A percentile compares a stretch with the other conserved stretches of the same genome.
These are phyloP conservation scores for Trichoderma orchidacearum DNA, from an alignment of 495 filamentous ascomycete genomes.

Conservation along the genomic window DNA sequence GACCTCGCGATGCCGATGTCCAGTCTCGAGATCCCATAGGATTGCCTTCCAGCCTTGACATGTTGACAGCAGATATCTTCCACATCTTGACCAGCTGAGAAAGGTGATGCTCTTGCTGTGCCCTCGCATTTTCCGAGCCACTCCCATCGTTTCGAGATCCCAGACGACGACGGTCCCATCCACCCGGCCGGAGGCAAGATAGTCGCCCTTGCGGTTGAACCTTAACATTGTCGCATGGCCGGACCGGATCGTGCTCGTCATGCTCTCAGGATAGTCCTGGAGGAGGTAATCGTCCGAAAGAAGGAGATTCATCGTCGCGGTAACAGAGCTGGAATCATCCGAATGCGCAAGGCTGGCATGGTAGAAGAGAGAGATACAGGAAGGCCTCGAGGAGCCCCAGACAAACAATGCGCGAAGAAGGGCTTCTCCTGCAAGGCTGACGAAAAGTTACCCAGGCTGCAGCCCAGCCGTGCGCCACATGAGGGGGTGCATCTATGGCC, in stretches of 20 bases:
- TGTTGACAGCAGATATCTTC: conserved; percentile 85
- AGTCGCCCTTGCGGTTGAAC: conserved; percentile 89
- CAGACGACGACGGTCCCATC: conserved; percentile 93
- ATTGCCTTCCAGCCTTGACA: conserved; percentile 92
- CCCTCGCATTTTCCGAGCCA: conserved; percentile 82
- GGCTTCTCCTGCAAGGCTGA: neutral
- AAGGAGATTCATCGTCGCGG: conserved; percentile 29
- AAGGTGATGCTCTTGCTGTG: conserved; percentile 86
- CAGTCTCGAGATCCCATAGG: conserved; percentile 80
- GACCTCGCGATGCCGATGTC: conserved; percentile 42
- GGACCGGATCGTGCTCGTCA: conserved; percentile 72
- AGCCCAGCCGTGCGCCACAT: neutral
- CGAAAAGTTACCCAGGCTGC: neutral
- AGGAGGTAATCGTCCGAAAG: conserved; percentile 52
- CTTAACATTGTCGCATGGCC: conserved; percentile 54
- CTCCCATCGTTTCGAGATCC: conserved; percentile 91
- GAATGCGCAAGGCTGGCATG: neutral
- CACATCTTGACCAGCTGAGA: conserved; percentile 84
- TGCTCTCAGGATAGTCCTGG: conserved; percentile 86
- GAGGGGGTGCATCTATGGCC: neutral
- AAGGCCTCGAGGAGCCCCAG: neutral
- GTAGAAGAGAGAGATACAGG: neutral
- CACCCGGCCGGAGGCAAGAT: conserved; percentile 82
- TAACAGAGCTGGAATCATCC: neutral
- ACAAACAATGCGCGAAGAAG: neutral